Evolutionary conservation across 2,329 filamentous ascomycete genomes (phyloP).

Genomic region (Grosmannia serpens): DNA sequence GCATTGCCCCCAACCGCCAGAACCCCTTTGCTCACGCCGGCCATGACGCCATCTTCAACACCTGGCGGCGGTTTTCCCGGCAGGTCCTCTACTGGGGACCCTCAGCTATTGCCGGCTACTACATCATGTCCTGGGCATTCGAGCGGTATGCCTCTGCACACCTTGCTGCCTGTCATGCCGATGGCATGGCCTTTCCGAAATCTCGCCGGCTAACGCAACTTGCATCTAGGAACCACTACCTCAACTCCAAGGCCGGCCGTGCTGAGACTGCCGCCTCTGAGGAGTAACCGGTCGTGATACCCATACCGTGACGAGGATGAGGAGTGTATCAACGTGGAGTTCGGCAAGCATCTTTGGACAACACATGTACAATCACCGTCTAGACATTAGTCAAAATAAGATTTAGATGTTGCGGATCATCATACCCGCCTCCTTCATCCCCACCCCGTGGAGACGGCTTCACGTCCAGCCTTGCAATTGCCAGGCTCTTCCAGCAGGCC

Average conservation of each 20-base stretch:
- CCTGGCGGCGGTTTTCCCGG: constrained; percentile 69
- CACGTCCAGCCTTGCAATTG: too few species aligned
- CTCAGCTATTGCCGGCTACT: constrained; percentile 68
- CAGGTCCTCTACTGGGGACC: constrained; percentile 87
- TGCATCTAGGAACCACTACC: constrained; percentile 57
- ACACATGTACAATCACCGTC: neutral
- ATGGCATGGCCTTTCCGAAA: neutral
- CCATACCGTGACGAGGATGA: neutral
- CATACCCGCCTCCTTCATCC: too few species aligned
- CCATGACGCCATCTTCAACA: constrained; percentile 89
- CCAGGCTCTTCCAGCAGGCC: too few species aligned
- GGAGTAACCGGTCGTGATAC: constrained; percentile 2
- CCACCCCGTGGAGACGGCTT: too few species aligned
- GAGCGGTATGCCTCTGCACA: constrained; percentile 56
- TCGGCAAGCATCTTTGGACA: neutral
- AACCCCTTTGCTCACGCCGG: constrained; percentile 68
- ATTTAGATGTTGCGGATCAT: neutral
- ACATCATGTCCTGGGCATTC: constrained; percentile 79
- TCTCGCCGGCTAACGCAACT: neutral
- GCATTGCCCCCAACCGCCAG: constrained; percentile 78
- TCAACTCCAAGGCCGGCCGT: constrained; percentile 69
- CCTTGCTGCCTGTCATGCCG: neutral
- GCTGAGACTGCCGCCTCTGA: constrained; percentile 31
- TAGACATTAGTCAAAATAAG: neutral
- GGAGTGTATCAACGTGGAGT: neutral